Base-by-base conservation (phyloP, 1,284 basidiomycete species). In the Schizophyllum amplum region DNA sequence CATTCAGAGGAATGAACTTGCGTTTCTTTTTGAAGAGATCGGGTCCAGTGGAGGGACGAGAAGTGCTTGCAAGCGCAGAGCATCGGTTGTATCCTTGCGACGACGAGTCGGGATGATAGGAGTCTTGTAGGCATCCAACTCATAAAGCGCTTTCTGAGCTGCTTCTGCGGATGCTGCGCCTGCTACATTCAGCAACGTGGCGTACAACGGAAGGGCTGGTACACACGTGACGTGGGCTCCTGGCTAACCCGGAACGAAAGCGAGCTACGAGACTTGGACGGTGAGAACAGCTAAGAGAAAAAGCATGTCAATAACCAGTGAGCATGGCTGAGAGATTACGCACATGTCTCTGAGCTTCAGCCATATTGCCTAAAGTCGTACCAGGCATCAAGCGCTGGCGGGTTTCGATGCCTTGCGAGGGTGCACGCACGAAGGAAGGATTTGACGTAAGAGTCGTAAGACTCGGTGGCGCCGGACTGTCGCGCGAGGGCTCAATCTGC, bases 61-160 rank as follows among this genome's bases (percentile, higher is more conserved):
- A 61, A 50, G 64, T 60, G 25, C 64, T 62, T 9, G 65, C 62
- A 17, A 42, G 33, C 48, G 66, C 64, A 20, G 60, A 52, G 61
- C 52, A 47, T 68, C 60, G 22, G 61, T 57, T 60, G 69, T 68
- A 26, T 69, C 67, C 49, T 70, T 78, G 56, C 82, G 82, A 56
- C 88, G 72, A 20, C 85, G 81, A 47, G 84, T 83, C 4, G 87
- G 86, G 6, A 89, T 64, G 51, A 90, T 75, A 6, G 87, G 87
- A 1, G 85, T 90, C 70, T 83, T 86, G 72, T 89, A 90, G 47
- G 84, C 76, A 61, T 90, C 87, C 47, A 89, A 70, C 61, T 86
- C 83, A 53, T 83, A 80, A 4, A 89, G 74, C 21, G 82, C 82
- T 60, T 79, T 77, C 68, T 87, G 72, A 52, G 75, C 81, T 60